Base-by-base conservation (phyloP, 305 asterid species). In the Striga hermonthica region DNA sequence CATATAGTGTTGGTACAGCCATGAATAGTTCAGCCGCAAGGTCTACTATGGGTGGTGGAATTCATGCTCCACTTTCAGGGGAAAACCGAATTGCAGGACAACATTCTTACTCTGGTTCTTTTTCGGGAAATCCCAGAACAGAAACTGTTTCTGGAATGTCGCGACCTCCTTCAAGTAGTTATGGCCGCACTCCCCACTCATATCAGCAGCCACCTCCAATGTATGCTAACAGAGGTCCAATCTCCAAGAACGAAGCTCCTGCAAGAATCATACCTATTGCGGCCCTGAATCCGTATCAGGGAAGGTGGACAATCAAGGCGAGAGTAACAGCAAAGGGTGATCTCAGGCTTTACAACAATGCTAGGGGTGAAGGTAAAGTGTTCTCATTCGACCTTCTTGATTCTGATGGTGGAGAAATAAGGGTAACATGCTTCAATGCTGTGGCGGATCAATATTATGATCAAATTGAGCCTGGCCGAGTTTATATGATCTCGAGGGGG, bases 311-410 rank as follows among this genome's bases (percentile, higher is more conserved):
- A 52, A 93, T 93, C 53, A 90, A 90, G 79, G 99, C 97, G 31
- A 80, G 99, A 75, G 99, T 93, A 31, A 93, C 97, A 6, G 72
- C 86, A 28, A 93, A 93, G 67, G 78, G 76, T 3, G 99, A 90
- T 59, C 87, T 93, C 65, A 85, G 95, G 69, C 85, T 68, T 64
- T 93, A 82, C 75, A 88, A 65, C 73, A 90, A 86, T 83, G 47
- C 81, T 57, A 82, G 86, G 43, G 97, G 99, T 66, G 94, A 88
- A 60, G 99, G 99, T 55, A 86, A 86, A 80, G 99, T 93, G 38
- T 90, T 93, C 76, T 86, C 96, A 38, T 93, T 93, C 67, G 99
- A 93, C 79, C 92, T 93, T 74, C 91, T 93, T 72, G 99, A 93
- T 79, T 78, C 95, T 48, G 86, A 83, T 52, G 94, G 96, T 64